Base-by-base conservation (phyloP, 345 rosid species). In the Acer saccharum region DNA sequence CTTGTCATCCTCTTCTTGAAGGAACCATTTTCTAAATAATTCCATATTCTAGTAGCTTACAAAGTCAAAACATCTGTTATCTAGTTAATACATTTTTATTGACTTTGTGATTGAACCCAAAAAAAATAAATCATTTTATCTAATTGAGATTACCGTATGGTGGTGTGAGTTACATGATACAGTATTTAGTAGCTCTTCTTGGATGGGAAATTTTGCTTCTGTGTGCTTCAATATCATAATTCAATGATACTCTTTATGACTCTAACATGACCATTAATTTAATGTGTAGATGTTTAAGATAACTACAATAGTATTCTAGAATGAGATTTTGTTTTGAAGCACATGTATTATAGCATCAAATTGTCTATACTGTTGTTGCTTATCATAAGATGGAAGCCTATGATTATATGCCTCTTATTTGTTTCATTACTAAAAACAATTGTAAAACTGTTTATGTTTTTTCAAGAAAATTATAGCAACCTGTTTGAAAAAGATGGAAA, bases 401-500 rank as follows among this genome's bases (percentile, higher is more conserved):
- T 61, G 27, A 41, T 65, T 0, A n/a, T 11, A 1, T 27, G 55
- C 66, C 78, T 67, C 0, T 67, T 60, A 67, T 39, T 23, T 25
- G 55, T 18, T 41, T 21, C 66, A 55, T 65, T 54, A 6, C 21
- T 41, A 54, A 35, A 10, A 48, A n/a, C 39, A 48, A 43, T 7
- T 20, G n/a, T n/a, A 25, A 25, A 5, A 64, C n/a, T 50, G 6
- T 63, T 16, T 8, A 17, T 18, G n/a, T 10, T 63, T 21, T 25
- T 46, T 62, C 12, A 25, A 43, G 41, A 43, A 50, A 4, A 18
- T 41, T 35, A 66, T 25, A 65, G 23, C 65, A 58, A 27, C 7
- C 43, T 27, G 39, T 29, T n/a, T 54, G 68, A 76, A 52, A 55
- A 52, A 27, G 78, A 55, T 57, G 72, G 71, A n/a, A 25, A 65